phyloP scores from a whole-genome alignment of 1,284 basidiomycete species.

The Sanguinoderma infundibulare region DNA sequence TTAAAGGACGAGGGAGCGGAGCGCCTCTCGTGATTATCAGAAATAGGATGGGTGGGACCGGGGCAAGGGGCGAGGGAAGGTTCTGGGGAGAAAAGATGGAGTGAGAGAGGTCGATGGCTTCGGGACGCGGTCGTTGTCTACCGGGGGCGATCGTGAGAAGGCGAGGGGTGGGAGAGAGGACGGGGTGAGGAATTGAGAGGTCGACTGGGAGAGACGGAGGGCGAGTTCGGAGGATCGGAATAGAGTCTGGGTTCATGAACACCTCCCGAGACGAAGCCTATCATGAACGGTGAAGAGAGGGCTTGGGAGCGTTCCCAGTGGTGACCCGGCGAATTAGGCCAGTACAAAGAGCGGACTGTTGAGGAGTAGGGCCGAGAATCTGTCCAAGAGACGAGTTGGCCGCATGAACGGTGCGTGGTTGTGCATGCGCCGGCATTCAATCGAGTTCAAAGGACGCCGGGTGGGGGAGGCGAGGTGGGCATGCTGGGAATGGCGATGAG shows the following conservation, averaged over 20 bases:
- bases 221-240: constrained; percentile 19
- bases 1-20: background rate
- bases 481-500: background rate
- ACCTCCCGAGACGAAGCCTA: constrained; percentile 19
- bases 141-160: constrained; percentile 9
- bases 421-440: constrained; percentile 4
- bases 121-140: constrained; percentile 10
- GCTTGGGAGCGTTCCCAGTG: constrained; percentile 25
- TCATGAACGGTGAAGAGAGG: constrained; percentile 16
- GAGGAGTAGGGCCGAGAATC: constrained; percentile 13
- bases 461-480: background rate
- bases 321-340: constrained; percentile 21
- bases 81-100: constrained; percentile 2
- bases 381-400: constrained; percentile 9
- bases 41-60: background rate
- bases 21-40: constrained; percentile 1
- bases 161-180: constrained; percentile 15
- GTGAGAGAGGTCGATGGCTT: constrained; percentile 6
- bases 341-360: constrained; percentile 14
- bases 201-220: constrained; percentile 5
- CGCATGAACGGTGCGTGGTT: background rate
- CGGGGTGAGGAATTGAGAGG: constrained; percentile 13
- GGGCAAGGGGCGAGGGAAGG: background rate
- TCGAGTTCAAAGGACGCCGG: background rate
- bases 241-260: constrained; percentile 17